phyloP scores from a whole-genome alignment of 1,139 yeast genomes.

The Debaryomyces udenii region DNA sequence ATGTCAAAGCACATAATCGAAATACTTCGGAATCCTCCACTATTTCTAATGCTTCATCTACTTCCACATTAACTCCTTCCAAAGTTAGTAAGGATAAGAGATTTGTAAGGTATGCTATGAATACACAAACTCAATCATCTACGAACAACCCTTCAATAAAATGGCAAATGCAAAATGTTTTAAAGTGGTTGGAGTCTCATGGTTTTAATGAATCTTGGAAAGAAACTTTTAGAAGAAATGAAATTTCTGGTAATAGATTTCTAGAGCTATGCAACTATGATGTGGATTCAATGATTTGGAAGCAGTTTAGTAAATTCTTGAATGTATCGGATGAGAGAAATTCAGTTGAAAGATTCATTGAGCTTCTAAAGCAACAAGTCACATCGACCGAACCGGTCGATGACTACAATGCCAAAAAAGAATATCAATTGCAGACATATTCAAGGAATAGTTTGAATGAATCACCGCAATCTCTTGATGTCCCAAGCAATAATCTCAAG shows the following conservation, averaged over 20 bases:
- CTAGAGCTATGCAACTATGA: slow-evolving; percentile 72
- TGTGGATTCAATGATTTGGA: slow-evolving; percentile 51
- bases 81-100: slow-evolving; percentile 41
- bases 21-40: slow-evolving; percentile 44
- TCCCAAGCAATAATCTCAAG: slow-evolving; percentile 18
- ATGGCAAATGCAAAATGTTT: slow-evolving; percentile 73
- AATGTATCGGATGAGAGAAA: slow-evolving; percentile 45
- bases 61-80: slow-evolving; percentile 31
- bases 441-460: slow-evolving; percentile 25
- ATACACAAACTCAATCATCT: slow-evolving; percentile 30
- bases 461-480: slow-evolving; percentile 20
- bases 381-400: slow-evolving; percentile 13
- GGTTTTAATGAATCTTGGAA: slow-evolving; percentile 77
- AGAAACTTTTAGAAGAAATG: slow-evolving; percentile 59
- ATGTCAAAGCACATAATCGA: slow-evolving; percentile 28
- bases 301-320: slow-evolving; percentile 44
- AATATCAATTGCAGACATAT: slow-evolving; percentile 18
- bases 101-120: slow-evolving; percentile 50
- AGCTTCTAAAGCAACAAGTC: slow-evolving; percentile 31
- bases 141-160: slow-evolving; percentile 25
- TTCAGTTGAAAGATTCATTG: slow-evolving; percentile 58
- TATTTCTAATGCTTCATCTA: slow-evolving; percentile 28
- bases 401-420: slow-evolving; percentile 5
- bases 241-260: slow-evolving; percentile 65
- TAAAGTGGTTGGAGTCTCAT: slow-evolving; percentile 66